Conservation (phyloP, 192 early-diverging fungal species). For the Podila minutissima region DNA sequence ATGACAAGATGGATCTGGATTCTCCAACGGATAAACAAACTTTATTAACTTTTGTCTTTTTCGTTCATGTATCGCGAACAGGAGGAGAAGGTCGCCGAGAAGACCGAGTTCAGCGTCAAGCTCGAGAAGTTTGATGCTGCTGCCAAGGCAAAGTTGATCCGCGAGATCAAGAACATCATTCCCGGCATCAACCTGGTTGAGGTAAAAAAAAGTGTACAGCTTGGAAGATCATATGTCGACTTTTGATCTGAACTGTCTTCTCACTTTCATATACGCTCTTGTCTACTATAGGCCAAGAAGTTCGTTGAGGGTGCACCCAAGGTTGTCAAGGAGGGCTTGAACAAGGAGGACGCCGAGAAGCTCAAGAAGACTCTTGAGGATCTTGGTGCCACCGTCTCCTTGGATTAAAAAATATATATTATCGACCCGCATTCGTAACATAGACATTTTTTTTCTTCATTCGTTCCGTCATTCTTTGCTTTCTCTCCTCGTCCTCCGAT, state of each 20-base stretch:
- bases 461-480: no score
- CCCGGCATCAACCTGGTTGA: conserved; percentile 96
- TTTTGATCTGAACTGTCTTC: background rate
- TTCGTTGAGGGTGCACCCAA: conserved; percentile 98
- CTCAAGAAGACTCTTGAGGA: conserved; percentile 95
- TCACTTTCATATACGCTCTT: no score
- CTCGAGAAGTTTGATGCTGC: conserved; percentile 95
- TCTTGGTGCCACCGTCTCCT: conserved; percentile 88
- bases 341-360: conserved; percentile 98
- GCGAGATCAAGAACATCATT: conserved; percentile 94
- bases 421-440: no score
- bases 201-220: conserved; percentile 39
- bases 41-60: no score
- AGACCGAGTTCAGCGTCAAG: conserved; percentile 96
- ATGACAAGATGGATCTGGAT: no score
- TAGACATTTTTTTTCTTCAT: no score
- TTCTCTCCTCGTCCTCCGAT: no score
- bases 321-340: conserved; percentile 87
- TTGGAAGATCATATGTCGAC: background rate
- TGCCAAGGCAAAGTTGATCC: conserved; percentile 97
- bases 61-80: conserved; percentile 3
- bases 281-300: conserved; percentile 87
- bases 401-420: conserved; percentile 76
- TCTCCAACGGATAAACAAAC: no score
- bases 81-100: conserved; percentile 90